Percentiles rank a stretch among this genome's conserved stretches.
Conservation (phyloP, 352 stramenopile species). For the Phytophthora europaea region DNA sequence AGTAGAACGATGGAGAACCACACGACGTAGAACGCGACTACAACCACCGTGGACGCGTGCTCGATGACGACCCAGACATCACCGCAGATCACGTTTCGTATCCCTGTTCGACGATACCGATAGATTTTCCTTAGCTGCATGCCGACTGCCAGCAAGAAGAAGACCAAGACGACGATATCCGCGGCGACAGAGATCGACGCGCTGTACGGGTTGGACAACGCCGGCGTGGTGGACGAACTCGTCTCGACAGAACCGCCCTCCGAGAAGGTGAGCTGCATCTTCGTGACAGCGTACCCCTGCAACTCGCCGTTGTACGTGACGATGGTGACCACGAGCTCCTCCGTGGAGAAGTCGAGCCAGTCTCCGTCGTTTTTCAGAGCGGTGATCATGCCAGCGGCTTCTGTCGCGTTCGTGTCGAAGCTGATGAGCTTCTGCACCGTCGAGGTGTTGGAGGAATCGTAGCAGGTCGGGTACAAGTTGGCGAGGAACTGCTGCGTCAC, state of each 20-base stretch:
- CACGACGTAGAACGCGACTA: conserved; percentile 51
- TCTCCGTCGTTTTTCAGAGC: conserved; percentile 37
- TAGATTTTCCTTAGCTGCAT: conserved; percentile 34
- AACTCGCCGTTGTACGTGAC: conserved; percentile 70
- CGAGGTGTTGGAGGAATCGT: conserved; percentile 37
- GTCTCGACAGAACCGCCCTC: conserved; percentile 45
- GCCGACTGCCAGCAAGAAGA: conserved; percentile 36
- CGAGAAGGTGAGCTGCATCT: conserved; percentile 47
- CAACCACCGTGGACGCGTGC: conserved; percentile 15
- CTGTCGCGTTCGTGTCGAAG: conserved; percentile 54
- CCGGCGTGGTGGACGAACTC: conserved; percentile 42
- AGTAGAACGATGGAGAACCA: conserved; percentile 52
- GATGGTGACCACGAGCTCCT: conserved; percentile 54
- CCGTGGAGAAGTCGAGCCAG: conserved; percentile 54
- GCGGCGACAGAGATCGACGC: conserved; percentile 23
- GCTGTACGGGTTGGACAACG: conserved; percentile 51
- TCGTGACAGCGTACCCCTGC: conserved; percentile 50
- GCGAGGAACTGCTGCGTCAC: conserved; percentile 41
- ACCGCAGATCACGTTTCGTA: conserved; percentile 40
- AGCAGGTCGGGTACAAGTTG: conserved; percentile 58
- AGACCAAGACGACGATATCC: conserved; percentile 48
- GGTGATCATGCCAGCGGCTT: conserved; percentile 32
- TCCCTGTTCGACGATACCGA: conserved; percentile 14
- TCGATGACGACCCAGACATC: conserved; percentile 45
- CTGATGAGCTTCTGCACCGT: conserved; percentile 45